These are phyloP conservation scores for Discostella pseudostelligera DNA, from an alignment of 108 stramenopile species.

Conservation along the genomic window DNA sequence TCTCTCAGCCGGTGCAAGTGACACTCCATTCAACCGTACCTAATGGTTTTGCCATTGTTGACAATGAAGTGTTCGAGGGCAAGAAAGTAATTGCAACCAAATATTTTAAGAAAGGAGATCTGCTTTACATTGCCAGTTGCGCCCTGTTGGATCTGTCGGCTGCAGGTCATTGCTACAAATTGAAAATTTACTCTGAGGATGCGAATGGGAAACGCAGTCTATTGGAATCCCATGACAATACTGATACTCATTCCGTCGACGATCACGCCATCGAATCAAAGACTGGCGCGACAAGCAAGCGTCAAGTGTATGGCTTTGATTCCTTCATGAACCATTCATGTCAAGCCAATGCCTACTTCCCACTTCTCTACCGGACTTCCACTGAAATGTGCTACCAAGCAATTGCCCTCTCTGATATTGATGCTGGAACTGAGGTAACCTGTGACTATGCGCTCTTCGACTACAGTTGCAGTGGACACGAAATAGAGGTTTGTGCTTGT, in stretches of 20 bases:
- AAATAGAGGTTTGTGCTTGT: slow-evolving; percentile 39
- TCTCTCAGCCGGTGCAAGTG: neutral
- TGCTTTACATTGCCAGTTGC: slow-evolving; percentile 26
- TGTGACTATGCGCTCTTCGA: slow-evolving; percentile 46
- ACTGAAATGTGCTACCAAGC: slow-evolving; percentile 31
- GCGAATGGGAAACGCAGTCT: slow-evolving; percentile 5
- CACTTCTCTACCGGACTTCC: slow-evolving; percentile 14
- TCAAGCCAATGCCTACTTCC: slow-evolving; percentile 28
- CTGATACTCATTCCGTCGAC: slow-evolving; percentile 24
- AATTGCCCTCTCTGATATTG: slow-evolving; percentile 32
- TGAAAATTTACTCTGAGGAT: slow-evolving; percentile 28
- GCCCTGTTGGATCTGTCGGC: slow-evolving; percentile 30
- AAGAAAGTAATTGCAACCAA: slow-evolving; percentile 31
- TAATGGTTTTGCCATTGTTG: slow-evolving; percentile 30
- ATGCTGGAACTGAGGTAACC: slow-evolving; percentile 31
- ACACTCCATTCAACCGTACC: slow-evolving; percentile 22
- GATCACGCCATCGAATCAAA: neutral
- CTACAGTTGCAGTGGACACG: slow-evolving; percentile 28
- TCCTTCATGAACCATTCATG: slow-evolving; percentile 43
- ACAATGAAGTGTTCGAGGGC: slow-evolving; percentile 21
- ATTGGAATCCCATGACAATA: slow-evolving; percentile 17
- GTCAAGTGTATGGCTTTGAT: slow-evolving; percentile 43
- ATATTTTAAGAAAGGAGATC: slow-evolving; percentile 20
- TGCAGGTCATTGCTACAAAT: slow-evolving; percentile 8
- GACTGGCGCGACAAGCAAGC: slow-evolving; percentile 5